phyloP scores from a whole-genome alignment of 2,329 filamentous ascomycete species.

The Chalaropsis ovoidea region DNA sequence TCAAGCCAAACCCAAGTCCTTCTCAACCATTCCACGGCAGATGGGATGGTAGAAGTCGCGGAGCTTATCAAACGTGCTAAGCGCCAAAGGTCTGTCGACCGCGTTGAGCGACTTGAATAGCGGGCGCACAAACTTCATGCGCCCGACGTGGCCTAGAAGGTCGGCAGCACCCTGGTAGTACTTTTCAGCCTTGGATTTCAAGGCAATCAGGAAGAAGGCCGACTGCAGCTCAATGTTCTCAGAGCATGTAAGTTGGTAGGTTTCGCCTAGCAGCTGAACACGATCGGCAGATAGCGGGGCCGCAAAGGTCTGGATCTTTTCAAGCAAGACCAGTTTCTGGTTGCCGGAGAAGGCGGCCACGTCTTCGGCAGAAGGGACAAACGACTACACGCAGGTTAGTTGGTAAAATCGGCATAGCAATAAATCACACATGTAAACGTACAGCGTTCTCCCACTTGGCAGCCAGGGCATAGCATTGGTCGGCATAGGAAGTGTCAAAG shows the following conservation, averaged over 20 bases:
- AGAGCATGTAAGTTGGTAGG: slow-evolving; percentile 63
- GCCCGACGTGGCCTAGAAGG: slow-evolving; percentile 68
- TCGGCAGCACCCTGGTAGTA: slow-evolving; percentile 62
- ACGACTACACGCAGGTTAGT: slow-evolving; percentile 35
- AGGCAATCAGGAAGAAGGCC: slow-evolving; percentile 68
- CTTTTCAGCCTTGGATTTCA: slow-evolving; percentile 60
- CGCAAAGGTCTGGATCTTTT: slow-evolving; percentile 60
- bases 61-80: slow-evolving; percentile 76
- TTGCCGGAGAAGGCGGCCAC: slow-evolving; percentile 68
- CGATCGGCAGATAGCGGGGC: slow-evolving; percentile 53
- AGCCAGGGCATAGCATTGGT: slow-evolving; percentile 73
- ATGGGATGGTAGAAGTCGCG: slow-evolving; percentile 94
- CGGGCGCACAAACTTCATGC: slow-evolving; percentile 95
- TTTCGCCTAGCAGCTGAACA: slow-evolving; percentile 60
- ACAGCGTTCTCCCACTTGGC: slow-evolving; percentile 64
- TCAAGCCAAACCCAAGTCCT: slow-evolving; percentile 48
- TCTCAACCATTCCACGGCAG: slow-evolving; percentile 74
- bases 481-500: slow-evolving; percentile 80
- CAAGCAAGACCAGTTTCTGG: slow-evolving; percentile 85
- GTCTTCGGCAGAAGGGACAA: slow-evolving; percentile 57
- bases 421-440: slow-evolving; percentile 31
- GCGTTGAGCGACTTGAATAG: slow-evolving; percentile 67
- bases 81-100: slow-evolving; percentile 62
- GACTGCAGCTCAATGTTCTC: slow-evolving; percentile 79
- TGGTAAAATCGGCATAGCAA: slow-evolving; percentile 15